phyloP scores from a whole-genome alignment of 352 stramenopile species.

The Phytopythium chamaehyphon region DNA sequence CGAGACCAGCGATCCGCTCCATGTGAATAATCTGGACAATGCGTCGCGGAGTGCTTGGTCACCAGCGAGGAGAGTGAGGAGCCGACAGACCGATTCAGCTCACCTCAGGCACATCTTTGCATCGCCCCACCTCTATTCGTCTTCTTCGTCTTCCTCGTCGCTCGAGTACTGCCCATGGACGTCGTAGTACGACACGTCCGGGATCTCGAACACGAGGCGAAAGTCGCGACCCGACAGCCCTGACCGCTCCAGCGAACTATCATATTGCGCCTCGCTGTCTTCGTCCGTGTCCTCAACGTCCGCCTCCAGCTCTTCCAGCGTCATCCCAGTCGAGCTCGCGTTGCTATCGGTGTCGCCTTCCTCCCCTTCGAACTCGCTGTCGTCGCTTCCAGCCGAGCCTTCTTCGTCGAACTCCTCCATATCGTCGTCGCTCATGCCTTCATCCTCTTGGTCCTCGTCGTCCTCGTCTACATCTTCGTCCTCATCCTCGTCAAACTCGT shows the following conservation, averaged over 20 bases:
- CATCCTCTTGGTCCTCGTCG: conserved; percentile 41
- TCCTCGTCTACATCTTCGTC: conserved; percentile 41
- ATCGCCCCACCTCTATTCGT: conserved; percentile 31
- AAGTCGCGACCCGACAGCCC: conserved; percentile 54
- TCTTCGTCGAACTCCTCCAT: conserved; percentile 37
- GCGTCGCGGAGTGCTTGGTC: too few relatives aligned
- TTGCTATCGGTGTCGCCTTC: conserved; percentile 19
- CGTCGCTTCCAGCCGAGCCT: conserved; percentile 25
- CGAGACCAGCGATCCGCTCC: too few relatives aligned
- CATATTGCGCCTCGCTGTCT: conserved; percentile 15
- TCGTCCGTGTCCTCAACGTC: conserved; percentile 34
- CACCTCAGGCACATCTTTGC: too few relatives aligned
- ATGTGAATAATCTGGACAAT: too few relatives aligned
- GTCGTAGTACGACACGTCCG: conserved; percentile 67
- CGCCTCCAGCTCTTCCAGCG: conserved; percentile 23
- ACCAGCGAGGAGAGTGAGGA: too few relatives aligned
- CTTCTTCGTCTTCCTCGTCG: conserved; percentile 67
- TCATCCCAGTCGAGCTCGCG: conserved; percentile 9
- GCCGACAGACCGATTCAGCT: too few relatives aligned
- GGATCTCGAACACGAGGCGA: conserved; percentile 67
- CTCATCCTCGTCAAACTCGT: conserved; percentile 76
- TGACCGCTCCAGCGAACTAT: conserved; percentile 17
- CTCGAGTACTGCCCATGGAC: conserved; percentile 71
- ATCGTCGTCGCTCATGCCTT: conserved; percentile 43
- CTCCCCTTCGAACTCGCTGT: conserved; percentile 24